phyloP scores from a whole-genome alignment of 1,284 basidiomycete species.

The Microbotryomycetes sp. region DNA sequence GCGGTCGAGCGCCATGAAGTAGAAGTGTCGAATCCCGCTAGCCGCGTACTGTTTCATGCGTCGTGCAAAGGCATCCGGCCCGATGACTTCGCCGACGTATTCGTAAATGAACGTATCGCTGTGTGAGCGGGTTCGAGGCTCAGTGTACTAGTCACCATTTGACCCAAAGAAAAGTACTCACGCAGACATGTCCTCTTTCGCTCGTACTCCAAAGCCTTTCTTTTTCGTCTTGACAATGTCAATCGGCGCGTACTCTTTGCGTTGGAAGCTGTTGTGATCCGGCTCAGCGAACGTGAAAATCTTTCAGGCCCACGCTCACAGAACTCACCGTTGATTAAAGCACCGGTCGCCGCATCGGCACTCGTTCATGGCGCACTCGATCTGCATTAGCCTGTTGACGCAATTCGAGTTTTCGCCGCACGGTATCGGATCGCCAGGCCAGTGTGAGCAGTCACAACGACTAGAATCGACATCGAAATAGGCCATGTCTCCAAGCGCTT shows the following conservation, averaged over 20 bases:
- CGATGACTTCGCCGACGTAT: conserved; percentile 95
- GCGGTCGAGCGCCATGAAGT: conserved; percentile 99
- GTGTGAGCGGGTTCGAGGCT: not conserved
- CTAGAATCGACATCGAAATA: conserved; percentile 74
- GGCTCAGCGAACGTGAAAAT: not conserved
- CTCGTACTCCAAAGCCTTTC: conserved; percentile 90
- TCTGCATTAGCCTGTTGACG: conserved; percentile 95
- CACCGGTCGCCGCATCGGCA: conserved; percentile 78
- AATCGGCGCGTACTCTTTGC: conserved; percentile 73
- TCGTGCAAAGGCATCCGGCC: conserved; percentile 76
- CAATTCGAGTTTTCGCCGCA: conserved; percentile 89
- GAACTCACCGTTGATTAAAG: conserved; percentile 81
- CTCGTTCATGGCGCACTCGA: conserved; percentile 83
- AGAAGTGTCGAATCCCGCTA: conserved; percentile 93
- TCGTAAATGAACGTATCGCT: conserved; percentile 95
- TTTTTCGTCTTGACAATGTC: conserved; percentile 89
- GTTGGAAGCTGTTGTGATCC: conserved; percentile 62
- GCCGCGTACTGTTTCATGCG: conserved; percentile 89
- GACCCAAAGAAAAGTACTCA: conserved; percentile 48
- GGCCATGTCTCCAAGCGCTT: conserved; percentile 57
- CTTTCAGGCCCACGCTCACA: no score
- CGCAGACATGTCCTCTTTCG: conserved; percentile 62
- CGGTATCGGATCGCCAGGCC: conserved; percentile 61
- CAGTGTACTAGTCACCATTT: no score
- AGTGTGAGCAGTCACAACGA: conserved; percentile 82